Evolutionary conservation across 139 green algal species (phyloP).

Genomic region (Coccomyxa sp.): DNA sequence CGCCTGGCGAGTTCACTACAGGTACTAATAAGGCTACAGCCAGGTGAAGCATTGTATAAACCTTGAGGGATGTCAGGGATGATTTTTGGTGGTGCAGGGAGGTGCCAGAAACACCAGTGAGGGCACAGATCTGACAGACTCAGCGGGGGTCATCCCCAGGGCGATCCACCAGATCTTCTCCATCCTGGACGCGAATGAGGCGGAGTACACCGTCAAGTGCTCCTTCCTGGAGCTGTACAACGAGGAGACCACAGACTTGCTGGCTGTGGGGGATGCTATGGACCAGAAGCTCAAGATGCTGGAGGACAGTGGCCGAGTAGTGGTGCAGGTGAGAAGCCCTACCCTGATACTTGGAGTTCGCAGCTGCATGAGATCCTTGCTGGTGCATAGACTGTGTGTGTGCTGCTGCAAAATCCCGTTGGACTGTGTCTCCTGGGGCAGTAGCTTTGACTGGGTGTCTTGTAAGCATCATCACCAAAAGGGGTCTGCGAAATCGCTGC

Average conservation of each 20-base stretch:
- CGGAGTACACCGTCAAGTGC: conserved; percentile 67
- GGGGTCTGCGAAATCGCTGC: too few relatives aligned
- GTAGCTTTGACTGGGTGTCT: too few relatives aligned
- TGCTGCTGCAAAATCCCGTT: too few relatives aligned
- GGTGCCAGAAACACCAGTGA: conserved; percentile 57
- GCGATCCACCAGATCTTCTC: conserved; percentile 94
- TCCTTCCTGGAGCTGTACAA: conserved; percentile 99
- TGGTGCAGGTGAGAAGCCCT: conserved; percentile 46
- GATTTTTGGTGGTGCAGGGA: conserved; percentile 17
- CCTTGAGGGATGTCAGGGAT: background rate
- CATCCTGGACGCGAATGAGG: conserved; percentile 61
- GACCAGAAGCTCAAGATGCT: conserved; percentile 60
- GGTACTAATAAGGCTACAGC: too few relatives aligned
- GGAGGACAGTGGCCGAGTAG: conserved; percentile 76
- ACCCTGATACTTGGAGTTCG: background rate
- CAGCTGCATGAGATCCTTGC: background rate
- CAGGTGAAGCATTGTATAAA: too few relatives aligned
- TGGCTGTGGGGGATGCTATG: conserved; percentile 44
- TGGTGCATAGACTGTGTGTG: too few relatives aligned
- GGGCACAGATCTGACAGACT: conserved; percentile 45
- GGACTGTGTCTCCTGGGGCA: too few relatives aligned
- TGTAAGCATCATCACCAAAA: too few relatives aligned
- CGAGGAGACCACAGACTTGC: conserved; percentile 97
- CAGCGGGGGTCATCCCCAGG: conserved; percentile 91
- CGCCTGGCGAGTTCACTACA: too few relatives aligned